Percentiles rank a stretch among this genome's conserved stretches.
Evolutionary conservation across 352 stramenopile genomes (phyloP).

Genomic region (Phytophthora fragariaefolia): DNA sequence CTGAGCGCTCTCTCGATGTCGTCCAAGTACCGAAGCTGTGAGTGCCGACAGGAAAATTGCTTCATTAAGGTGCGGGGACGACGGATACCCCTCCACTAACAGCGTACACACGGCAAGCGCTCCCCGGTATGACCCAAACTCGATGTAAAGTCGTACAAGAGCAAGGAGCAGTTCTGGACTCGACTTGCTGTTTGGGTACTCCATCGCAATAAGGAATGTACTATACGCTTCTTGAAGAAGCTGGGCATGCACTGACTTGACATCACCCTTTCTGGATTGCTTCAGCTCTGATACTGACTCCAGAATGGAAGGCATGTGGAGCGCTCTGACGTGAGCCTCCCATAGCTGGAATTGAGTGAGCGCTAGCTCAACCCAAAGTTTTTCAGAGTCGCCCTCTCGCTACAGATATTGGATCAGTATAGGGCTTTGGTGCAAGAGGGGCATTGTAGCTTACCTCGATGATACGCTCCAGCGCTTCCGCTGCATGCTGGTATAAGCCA

Average conservation of each 20-base stretch:
- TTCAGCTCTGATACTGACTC: slow-evolving; percentile 10
- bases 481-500: slow-evolving; percentile 49
- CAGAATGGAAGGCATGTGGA: slow-evolving; percentile 49
- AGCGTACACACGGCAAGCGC: slow-evolving; percentile 74
- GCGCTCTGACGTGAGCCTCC: slow-evolving; percentile 46
- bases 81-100: slow-evolving; percentile 65
- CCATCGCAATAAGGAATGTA: slow-evolving; percentile 82
- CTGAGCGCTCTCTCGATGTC: slow-evolving; percentile 68
- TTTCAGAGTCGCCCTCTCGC: slow-evolving; percentile 59
- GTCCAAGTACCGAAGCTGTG: slow-evolving; percentile 56
- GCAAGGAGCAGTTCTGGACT: slow-evolving; percentile 61
- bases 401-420: slow-evolving; percentile 27
- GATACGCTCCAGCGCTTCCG: slow-evolving; percentile 44
- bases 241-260: slow-evolving; percentile 25
- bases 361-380: slow-evolving; percentile 67
- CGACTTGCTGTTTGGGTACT: slow-evolving; percentile 74
- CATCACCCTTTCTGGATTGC: slow-evolving; percentile 16
- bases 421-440: neutral
- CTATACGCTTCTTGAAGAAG: slow-evolving; percentile 68
- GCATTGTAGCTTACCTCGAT: slow-evolving; percentile 48
- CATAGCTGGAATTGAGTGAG: slow-evolving; percentile 67
- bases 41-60: slow-evolving; percentile 73
- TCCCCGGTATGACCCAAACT: slow-evolving; percentile 65
- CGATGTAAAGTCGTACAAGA: slow-evolving; percentile 70
- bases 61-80: slow-evolving; percentile 47